Conservation (phyloP, 2,329 filamentous ascomycete species). For the Knoxdaviesia capensis region DNA sequence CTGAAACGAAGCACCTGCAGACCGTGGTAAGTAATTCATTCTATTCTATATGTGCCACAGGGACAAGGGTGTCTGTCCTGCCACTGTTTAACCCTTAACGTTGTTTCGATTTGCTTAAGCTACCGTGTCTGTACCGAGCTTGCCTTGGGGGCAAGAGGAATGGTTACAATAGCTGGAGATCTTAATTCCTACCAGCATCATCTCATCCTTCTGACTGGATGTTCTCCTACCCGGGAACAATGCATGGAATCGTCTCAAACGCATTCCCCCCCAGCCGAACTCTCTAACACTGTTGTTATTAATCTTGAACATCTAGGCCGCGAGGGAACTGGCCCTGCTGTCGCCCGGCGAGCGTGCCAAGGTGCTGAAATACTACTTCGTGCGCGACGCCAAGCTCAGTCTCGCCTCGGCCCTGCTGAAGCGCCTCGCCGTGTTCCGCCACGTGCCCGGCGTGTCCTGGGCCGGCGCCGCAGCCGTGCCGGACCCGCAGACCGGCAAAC, state of each 20-base stretch:
- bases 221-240: too few relatives aligned
- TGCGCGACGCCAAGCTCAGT: conserved; percentile 55
- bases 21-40: conserved; percentile 17
- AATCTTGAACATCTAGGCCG: conserved; percentile 19
- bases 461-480: conserved; percentile 32
- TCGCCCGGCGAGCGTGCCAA: conserved; percentile 31
- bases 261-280: too few relatives aligned
- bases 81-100: too few relatives aligned
- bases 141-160: too few relatives aligned
- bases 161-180: too few relatives aligned
- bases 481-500: conserved; percentile 29
- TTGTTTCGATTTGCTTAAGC: too few relatives aligned
- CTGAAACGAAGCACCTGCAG: conserved; percentile 25
- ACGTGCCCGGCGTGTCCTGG: conserved; percentile 37
- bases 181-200: neutral
- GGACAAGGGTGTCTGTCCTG: too few relatives aligned
- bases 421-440: conserved; percentile 43
- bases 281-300: too few relatives aligned
- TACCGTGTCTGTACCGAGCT: too few relatives aligned
- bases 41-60: too few relatives aligned
- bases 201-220: neutral
- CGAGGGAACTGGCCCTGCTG: conserved; percentile 31
- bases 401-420: conserved; percentile 57
- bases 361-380: conserved; percentile 41
- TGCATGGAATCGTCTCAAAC: too few relatives aligned